Conservation (phyloP, 129 eudicot genomes). For the Tanacetum coccineum region DNA sequence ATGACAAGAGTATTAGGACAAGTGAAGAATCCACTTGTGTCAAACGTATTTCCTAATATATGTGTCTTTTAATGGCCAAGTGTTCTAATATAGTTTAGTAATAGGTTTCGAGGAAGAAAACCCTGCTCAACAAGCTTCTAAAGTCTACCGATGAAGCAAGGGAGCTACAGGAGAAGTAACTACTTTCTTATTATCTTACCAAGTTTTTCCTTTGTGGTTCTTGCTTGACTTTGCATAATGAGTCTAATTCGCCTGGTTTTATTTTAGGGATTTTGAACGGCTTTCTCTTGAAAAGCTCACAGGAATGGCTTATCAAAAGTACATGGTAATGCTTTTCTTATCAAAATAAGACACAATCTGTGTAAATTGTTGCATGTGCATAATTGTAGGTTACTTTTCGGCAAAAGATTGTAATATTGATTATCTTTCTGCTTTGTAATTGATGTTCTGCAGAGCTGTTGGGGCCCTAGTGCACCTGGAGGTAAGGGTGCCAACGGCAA, state of each 20-base stretch:
- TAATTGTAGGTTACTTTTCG: background rate
- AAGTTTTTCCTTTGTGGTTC: background rate
- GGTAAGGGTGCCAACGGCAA: conserved; percentile 56
- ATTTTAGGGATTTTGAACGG: conserved; percentile 55
- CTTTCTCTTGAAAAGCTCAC: conserved; percentile 67
- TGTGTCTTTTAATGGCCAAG: background rate
- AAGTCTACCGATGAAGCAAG: conserved; percentile 43
- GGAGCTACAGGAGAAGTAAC: conserved; percentile 70
- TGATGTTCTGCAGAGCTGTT: conserved; percentile 42
- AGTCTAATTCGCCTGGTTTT: conserved; percentile 13
- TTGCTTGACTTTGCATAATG: conserved; percentile 2
- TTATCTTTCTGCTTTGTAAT: background rate
- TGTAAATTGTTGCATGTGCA: background rate
- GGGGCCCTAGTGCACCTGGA: conserved; percentile 61
- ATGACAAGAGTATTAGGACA: background rate
- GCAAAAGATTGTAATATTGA: background rate
- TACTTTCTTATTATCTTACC: conserved; percentile 5
- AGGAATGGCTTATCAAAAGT: conserved; percentile 70
- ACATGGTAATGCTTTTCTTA: conserved; percentile 45
- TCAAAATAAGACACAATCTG: no score
- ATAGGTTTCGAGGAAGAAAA: conserved; percentile 59
- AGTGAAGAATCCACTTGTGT: background rate
- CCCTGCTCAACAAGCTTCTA: conserved; percentile 41
- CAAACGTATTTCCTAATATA: background rate
- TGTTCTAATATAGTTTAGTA: conserved; percentile 12